These are phyloP conservation scores for Tuber magnatum DNA, from an alignment of 495 filamentous ascomycete species.

Conservation along the genomic window DNA sequence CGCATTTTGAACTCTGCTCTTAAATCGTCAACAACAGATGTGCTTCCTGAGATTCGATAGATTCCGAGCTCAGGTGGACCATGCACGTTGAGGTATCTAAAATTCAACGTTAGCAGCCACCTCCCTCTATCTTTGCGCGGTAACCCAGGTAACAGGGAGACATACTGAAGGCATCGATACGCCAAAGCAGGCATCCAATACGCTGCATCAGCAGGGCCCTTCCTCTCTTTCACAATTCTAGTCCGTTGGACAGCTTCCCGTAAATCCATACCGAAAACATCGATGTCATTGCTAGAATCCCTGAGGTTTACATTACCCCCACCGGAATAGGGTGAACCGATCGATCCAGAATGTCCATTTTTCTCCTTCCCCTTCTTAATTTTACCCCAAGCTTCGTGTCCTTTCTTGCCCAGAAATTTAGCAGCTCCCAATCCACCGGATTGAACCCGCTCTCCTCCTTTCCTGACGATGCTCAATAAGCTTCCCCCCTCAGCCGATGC, in stretches of 20 bases:
- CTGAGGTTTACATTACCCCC: slow-evolving; percentile 11
- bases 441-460: slow-evolving; percentile 35
- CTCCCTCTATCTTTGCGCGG: slow-evolving; percentile 6
- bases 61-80: slow-evolving; percentile 40
- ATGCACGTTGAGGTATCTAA: slow-evolving; percentile 40
- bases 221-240: slow-evolving; percentile 37
- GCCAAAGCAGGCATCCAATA: slow-evolving; percentile 42
- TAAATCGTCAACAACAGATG: slow-evolving; percentile 39
- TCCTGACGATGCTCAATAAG: slow-evolving; percentile 39
- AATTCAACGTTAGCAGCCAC: slow-evolving; percentile 8
- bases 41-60: slow-evolving; percentile 40
- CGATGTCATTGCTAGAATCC: slow-evolving; percentile 40
- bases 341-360: slow-evolving; percentile 25
- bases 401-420: slow-evolving; percentile 38
- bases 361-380: slow-evolving; percentile 38
- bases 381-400: slow-evolving; percentile 39
- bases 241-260: slow-evolving; percentile 38
- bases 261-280: slow-evolving; percentile 40
- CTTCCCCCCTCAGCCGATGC: slow-evolving; percentile 36
- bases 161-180: slow-evolving; percentile 41
- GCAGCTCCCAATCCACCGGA: slow-evolving; percentile 36
- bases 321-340: slow-evolving; percentile 10
- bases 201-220: slow-evolving; percentile 35
- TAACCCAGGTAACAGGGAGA: slow-evolving; percentile 9
- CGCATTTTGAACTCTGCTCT: slow-evolving; percentile 39